phyloP scores from a whole-genome alignment of 768 basidiomycete species.

The Galerina sulciceps region DNA sequence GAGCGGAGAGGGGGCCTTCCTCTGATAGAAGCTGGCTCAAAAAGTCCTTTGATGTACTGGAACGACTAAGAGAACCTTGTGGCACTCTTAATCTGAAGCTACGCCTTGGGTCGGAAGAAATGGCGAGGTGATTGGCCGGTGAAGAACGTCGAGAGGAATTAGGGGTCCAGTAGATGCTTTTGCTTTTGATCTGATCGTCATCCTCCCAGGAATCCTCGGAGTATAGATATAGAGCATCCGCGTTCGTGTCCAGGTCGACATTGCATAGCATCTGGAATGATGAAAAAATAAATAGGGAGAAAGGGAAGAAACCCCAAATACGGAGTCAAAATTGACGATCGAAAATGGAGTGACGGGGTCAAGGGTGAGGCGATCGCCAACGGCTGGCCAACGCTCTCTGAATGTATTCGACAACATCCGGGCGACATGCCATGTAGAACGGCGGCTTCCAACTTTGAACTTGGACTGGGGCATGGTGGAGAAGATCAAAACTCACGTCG shows the following conservation, averaged over 20 bases:
- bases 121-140: not conserved
- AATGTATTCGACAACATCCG: no score
- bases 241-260: not conserved
- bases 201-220: not conserved
- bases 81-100: not conserved
- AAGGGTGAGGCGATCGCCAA: no score
- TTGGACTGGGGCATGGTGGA: no score
- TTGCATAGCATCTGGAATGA: not conserved
- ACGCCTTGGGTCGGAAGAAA: not conserved
- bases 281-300: not conserved
- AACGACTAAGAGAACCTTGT: not conserved
- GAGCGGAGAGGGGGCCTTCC: not conserved
- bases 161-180: not conserved
- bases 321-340: no score
- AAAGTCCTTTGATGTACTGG: not conserved
- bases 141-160: not conserved
- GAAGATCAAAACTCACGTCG: not conserved
- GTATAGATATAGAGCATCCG: not conserved
- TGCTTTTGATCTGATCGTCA: not conserved
- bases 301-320: no score
- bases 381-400: no score
- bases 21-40: not conserved
- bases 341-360: no score
- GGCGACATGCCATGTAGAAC: no score
- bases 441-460: no score